These are phyloP conservation scores for Dryas integrifolia DNA, from an alignment of 331 rosid genomes.

Conservation along the genomic window DNA sequence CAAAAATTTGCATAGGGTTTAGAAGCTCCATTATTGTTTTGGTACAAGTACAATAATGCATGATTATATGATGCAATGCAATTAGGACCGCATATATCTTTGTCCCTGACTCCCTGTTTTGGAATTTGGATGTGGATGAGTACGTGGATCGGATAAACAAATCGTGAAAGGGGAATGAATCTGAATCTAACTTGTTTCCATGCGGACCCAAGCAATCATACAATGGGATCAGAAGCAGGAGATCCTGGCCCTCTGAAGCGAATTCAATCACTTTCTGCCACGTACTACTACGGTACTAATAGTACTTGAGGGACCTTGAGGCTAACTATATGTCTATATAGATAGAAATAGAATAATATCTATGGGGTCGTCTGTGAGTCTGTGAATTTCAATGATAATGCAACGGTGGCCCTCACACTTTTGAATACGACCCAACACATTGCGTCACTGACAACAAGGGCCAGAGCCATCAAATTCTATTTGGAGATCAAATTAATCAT, in stretches of 20 bases:
- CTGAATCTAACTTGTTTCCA: constrained; percentile 4
- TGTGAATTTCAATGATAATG: neutral
- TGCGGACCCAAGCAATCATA: constrained; percentile 3
- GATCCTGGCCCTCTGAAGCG: neutral
- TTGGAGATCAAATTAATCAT: no score
- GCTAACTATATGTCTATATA: neutral
- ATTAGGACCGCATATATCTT: no score
- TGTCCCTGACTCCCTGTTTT: no score
- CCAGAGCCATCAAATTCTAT: neutral
- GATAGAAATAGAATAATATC: neutral
- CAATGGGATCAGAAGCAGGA: neutral
- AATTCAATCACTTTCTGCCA: neutral
- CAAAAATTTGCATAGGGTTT: no score
- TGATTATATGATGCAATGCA: no score
- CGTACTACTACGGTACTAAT: neutral
- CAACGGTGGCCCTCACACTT: neutral
- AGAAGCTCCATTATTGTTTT: no score
- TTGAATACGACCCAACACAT: neutral
- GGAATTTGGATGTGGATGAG: no score
- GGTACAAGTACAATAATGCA: no score
- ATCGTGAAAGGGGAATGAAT: no score
- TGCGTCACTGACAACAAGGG: neutral
- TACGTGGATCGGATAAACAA: no score
- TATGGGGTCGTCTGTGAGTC: constrained; percentile 2
- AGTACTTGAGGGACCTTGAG: neutral